Evolutionary conservation across 108 stramenopile species (phyloP), one percentile per base, ranked within the genome.

Genomic region (Skeletonema menzelii): DNA sequence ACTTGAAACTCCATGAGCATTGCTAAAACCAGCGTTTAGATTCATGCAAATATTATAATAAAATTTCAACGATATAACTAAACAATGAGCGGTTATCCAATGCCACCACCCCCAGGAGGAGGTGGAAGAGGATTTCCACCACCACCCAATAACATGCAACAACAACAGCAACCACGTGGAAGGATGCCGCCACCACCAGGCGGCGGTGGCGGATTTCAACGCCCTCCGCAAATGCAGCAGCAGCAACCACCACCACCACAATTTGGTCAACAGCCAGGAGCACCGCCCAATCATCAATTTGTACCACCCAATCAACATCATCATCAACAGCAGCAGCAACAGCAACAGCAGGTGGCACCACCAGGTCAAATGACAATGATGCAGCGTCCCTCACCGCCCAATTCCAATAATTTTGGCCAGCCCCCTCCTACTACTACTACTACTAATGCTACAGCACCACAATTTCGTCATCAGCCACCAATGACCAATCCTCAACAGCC

Each of bases 101-200:
- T 59, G 40, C 69, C 69, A 27, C 69, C 69, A 26, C 69, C 69
- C 15, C 69, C 69, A 10, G 56, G 58, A 28, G 58, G 26, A 59
- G 49, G 49, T 12, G 46, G 46, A 47, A 19, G 46, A 47, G 49
- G 49, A 24, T 53, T 53, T 22, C 49, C 22, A 20, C 49, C 49
- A 8, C 49, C 49, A 53, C 49, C 49, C 5, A 53, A 53, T 22
- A 57, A 53, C 49, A 57, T 38, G 56, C 53, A 55, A 2, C 63
- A 55, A 2, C 63, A 73, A 44, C 61, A 49, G 26, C 55, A 56
- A 27, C 63, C 40, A 8, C 72, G 58, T 5, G 38, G 22, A 12
- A 35, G 65, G 2, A 72, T 72, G 69, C 38, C 59, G 20, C 59
- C 59, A 35, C 69, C 49, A 22, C 49, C 49, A 20, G 49, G 49